Evolutionary conservation across 225 moss, liverwort and hornwort genomes (phyloP), one percentile per base, ranked within the genome.

Genomic region (Sphagnum contortum): DNA sequence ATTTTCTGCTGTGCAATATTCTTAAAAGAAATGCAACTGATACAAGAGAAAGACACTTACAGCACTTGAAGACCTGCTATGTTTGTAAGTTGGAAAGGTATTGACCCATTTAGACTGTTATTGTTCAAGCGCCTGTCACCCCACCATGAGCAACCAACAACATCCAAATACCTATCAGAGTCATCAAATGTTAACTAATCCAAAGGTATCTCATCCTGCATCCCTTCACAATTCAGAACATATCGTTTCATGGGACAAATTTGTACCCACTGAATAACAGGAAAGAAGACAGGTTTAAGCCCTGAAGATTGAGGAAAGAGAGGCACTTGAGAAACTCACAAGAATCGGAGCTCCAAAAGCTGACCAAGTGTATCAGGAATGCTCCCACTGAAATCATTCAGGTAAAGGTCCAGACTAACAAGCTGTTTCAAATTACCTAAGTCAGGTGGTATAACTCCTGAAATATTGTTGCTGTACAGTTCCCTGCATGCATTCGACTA

Each of bases 31-130:
- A 29, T 29, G 29, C 29, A 29, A 29, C 29, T 29, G 29, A 29
- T 29, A 29, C 29, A 29, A 29, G 29, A 29, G 29, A 29, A 29
- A 29, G 52, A 9, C 6, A 91, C 98, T 91, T 80, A 98, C 98
- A 98, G 91, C 54, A 98, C 93, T 93, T 98, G 98, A 47, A 98
- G 78, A 61, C 78, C 89, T 2, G 6, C 3, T 66, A 93, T 86
- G 67, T 65, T 77, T 29, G 98, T 98, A 13, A 98, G 83, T 44
- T 87, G 77, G 70, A 72, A 60, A 48, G 98, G 98, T 76, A 98
- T 98, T 10, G 67, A n/a, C 52, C 82, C 93, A 46, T 66, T 53
- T 75, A 98, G 80, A 73, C 72, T 87, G 78, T 98, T 98, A 70
- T 93, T 98, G 79, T 98, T 93, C 74, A 98, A 66, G 71, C 98